Conservation (phyloP, 2,329 filamentous ascomycete species). For the Alternaria sp. region DNA sequence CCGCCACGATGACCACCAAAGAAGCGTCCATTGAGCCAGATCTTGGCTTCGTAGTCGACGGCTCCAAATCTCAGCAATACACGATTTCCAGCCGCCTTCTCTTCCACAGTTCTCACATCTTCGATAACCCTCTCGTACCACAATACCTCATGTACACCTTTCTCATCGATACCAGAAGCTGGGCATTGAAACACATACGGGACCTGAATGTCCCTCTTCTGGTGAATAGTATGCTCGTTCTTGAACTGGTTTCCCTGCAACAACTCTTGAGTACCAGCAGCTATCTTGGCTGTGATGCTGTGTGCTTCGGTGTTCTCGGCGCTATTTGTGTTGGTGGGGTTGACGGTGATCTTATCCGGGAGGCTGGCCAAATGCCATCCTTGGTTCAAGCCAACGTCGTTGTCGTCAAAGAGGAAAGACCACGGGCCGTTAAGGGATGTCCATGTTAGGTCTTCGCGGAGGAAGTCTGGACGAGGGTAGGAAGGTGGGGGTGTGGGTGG, state of each 20-base stretch:
- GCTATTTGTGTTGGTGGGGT: constrained; percentile 30
- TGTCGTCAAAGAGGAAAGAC: constrained; percentile 72
- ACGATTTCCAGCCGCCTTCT: constrained; percentile 53
- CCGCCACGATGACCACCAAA: constrained; percentile 66
- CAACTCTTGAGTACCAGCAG: constrained; percentile 59
- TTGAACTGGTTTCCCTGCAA: constrained; percentile 58
- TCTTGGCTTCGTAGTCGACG: constrained; percentile 67
- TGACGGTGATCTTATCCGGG: constrained; percentile 53
- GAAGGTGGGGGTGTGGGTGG: constrained; percentile 18
- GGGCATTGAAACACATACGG: constrained; percentile 72
- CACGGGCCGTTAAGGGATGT: constrained; percentile 68
- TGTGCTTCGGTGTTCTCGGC: constrained; percentile 40
- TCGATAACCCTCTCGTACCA: constrained; percentile 68
- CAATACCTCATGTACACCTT: constrained; percentile 70
- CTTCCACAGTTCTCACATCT: constrained; percentile 59
- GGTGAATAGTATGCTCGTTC: constrained; percentile 44
- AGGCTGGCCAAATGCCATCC: constrained; percentile 65
- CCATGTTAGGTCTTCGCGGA: constrained; percentile 65
- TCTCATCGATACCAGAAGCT: constrained; percentile 69
- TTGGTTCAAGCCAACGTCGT: constrained; percentile 63
- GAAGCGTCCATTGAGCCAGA: constrained; percentile 64
- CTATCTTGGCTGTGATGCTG: constrained; percentile 59
- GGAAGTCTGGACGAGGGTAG: constrained; percentile 73
- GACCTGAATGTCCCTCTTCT: constrained; percentile 65
- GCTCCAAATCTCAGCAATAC: constrained; percentile 66